Percentiles rank a stretch among this genome's conserved stretches.
phyloP scores from a whole-genome alignment of 371 early-diverging fungal genomes.

The Dichotomocladium elegans region DNA sequence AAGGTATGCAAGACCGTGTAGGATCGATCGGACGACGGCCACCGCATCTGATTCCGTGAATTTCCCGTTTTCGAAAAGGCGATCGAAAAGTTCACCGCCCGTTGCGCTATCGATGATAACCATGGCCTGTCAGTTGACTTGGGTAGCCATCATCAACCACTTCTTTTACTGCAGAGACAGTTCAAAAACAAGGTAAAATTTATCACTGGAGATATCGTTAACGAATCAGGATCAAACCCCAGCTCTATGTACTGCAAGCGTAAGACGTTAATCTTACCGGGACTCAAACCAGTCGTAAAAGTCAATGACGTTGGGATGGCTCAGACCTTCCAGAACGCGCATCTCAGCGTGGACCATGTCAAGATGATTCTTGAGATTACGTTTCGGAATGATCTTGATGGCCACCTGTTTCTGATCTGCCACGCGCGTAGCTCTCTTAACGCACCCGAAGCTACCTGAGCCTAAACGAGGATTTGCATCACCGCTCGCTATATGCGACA shows the following conservation, averaged over 20 bases:
- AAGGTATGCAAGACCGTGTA: conserved; percentile 70
- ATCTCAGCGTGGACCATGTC: conserved; percentile 79
- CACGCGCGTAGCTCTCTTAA: conserved; percentile 58
- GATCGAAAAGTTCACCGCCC: conserved; percentile 91
- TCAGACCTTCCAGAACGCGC: conserved; percentile 55
- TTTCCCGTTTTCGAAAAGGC: conserved; percentile 77
- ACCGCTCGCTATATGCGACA: background rate
- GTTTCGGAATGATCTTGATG: conserved; percentile 78
- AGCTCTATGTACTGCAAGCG: too few relatives aligned
- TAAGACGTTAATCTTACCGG: conserved; percentile 22
- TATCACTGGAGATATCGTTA: conserved; percentile 53
- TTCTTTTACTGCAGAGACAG: conserved; percentile 36
- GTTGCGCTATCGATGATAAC: conserved; percentile 43
- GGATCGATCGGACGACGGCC: conserved; percentile 59
- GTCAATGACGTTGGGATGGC: conserved; percentile 82
- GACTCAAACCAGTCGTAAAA: conserved; percentile 82
- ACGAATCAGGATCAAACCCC: too few relatives aligned
- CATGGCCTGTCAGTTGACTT: too few relatives aligned
- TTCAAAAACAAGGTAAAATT: conserved; percentile 89
- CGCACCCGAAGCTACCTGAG: conserved; percentile 72
- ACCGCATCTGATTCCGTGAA: conserved; percentile 89
- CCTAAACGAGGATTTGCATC: conserved; percentile 28
- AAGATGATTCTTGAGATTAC: conserved; percentile 57
- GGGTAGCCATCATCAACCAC: too few relatives aligned
- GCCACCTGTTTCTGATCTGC: conserved; percentile 64